Percentiles rank a stretch among this genome's conserved stretches.
Evolutionary conservation across 208 protist species (phyloP).

Genomic region (Crithidia brevicula): DNA sequence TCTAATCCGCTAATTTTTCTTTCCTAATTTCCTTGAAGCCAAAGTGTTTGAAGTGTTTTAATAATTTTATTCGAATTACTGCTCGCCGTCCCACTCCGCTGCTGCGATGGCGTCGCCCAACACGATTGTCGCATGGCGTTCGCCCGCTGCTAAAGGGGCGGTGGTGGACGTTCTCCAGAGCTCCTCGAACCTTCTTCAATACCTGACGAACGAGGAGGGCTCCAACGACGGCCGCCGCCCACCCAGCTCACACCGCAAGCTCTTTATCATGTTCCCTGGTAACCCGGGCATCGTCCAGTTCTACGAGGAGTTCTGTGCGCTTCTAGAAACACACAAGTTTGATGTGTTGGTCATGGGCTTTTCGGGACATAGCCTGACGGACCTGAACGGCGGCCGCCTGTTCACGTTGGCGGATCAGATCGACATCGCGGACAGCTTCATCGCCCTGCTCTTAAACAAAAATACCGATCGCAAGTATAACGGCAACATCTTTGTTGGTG

Average conservation of each 20-base stretch:
- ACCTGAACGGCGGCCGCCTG: slow-evolving; percentile 61
- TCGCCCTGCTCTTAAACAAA: slow-evolving; percentile 24
- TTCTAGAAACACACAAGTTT: slow-evolving; percentile 29
- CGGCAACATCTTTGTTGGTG: slow-evolving; percentile 61
- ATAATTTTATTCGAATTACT: no score
- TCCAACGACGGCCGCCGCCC: slow-evolving; percentile 17
- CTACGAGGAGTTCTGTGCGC: slow-evolving; percentile 55
- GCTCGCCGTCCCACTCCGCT: no score
- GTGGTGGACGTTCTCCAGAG: slow-evolving; percentile 74
- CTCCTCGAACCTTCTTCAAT: slow-evolving; percentile 49
- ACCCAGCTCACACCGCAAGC: slow-evolving; percentile 13
- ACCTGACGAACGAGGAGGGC: slow-evolving; percentile 22
- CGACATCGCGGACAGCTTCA: slow-evolving; percentile 62
- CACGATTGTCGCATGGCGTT: slow-evolving; percentile 44
- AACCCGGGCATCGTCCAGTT: slow-evolving; percentile 79
- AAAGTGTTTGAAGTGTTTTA: no score
- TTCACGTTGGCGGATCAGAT: slow-evolving; percentile 78
- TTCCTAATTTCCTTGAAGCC: no score
- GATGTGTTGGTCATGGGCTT: slow-evolving; percentile 83
- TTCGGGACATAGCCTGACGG: slow-evolving; percentile 66
- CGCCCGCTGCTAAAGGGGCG: slow-evolving; percentile 22
- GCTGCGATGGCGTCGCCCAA: slow-evolving; percentile 9
- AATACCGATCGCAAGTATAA: slow-evolving; percentile 39
- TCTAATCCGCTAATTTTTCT: no score
- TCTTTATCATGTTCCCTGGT: slow-evolving; percentile 73